These are phyloP conservation scores for Wickerhamomyces xylosicus DNA, from an alignment of 805 yeast species.

Conservation along the genomic window DNA sequence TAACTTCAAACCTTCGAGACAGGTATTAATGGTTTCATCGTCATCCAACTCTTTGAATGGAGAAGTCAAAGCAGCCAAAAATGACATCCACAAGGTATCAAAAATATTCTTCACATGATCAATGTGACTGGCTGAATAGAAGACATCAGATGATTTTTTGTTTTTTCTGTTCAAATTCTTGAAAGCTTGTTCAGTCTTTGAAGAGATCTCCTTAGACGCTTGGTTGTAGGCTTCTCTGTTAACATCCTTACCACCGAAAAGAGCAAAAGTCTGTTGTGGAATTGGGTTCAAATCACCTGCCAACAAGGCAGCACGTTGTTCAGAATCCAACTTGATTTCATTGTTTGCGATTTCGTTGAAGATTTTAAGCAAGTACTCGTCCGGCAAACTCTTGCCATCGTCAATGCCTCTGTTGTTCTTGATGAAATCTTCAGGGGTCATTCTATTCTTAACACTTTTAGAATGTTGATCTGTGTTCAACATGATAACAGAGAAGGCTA, in stretches of 20 bases:
- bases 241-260: slow-evolving; percentile 63
- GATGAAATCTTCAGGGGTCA: slow-evolving; percentile 83
- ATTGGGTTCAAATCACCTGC: slow-evolving; percentile 42
- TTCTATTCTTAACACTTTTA: slow-evolving; percentile 71
- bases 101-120: slow-evolving; percentile 91
- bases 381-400: slow-evolving; percentile 77
- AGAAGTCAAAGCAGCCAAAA: slow-evolving; percentile 87
- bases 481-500: slow-evolving; percentile 87
- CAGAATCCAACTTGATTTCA: slow-evolving; percentile 87
- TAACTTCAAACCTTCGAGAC: slow-evolving; percentile 79
- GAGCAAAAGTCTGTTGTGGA: slow-evolving; percentile 32
- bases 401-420: slow-evolving; percentile 87
- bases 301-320: slow-evolving; percentile 84
- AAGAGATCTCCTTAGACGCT: slow-evolving; percentile 86
- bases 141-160: slow-evolving; percentile 33
- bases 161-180: slow-evolving; percentile 47
- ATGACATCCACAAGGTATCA: slow-evolving; percentile 94
- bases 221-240: slow-evolving; percentile 80
- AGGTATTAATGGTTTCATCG: slow-evolving; percentile 50
- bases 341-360: slow-evolving; percentile 70
- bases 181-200: slow-evolving; percentile 79
- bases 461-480: slow-evolving; percentile 93
- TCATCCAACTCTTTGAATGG: slow-evolving; percentile 88
- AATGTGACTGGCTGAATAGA: slow-evolving; percentile 75
- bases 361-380: slow-evolving; percentile 56